Percentiles rank a stretch among this genome's conserved stretches.
Conservation (phyloP, 345 rosid genomes). For the Populus davidiana region DNA sequence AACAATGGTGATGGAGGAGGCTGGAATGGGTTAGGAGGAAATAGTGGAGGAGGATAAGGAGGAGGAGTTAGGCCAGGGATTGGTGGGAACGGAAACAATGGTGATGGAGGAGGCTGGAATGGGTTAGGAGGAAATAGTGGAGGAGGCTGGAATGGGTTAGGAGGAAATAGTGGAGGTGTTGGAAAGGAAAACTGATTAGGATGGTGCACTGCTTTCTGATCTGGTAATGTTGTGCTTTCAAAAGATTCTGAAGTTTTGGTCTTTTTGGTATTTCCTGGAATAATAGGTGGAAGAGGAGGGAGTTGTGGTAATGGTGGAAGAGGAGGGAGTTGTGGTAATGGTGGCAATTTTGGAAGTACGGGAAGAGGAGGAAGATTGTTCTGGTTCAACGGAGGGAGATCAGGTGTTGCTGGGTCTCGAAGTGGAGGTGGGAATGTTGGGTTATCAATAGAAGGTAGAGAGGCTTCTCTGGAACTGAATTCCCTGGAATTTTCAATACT, state of each 20-base stretch:
- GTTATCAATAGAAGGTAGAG: background rate
- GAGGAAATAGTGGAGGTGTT: conserved; percentile 22
- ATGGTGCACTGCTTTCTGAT: conserved; percentile 1
- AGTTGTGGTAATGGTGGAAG: conserved; percentile 29
- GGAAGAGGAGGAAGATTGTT: conserved; percentile 38
- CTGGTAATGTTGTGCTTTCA: conserved; percentile 1
- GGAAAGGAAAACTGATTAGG: conserved; percentile 14
- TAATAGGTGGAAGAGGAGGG: conserved; percentile 10
- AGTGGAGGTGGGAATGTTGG: conserved; percentile 43
- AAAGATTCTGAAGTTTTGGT: conserved; percentile 4
- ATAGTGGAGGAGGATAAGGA: conserved; percentile 17
- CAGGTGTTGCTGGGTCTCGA: conserved; percentile 32
- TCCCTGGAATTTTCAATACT: conserved; percentile 15
- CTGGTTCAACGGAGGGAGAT: conserved; percentile 18
- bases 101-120: conserved; percentile 13
- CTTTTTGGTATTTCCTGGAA: conserved; percentile 26
- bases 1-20: conserved; percentile 33
- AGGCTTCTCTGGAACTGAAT: conserved; percentile 14
- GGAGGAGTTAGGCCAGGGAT: too few species aligned
- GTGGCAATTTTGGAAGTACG: conserved; percentile 39
- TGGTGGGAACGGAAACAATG: too few species aligned
- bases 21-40: conserved; percentile 24
- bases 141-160: conserved; percentile 24
- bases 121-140: conserved; percentile 21
- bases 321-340: conserved; percentile 47